Base-by-base conservation (phyloP, 169 alveolate genomes). In the Babesia bovis region DNA sequence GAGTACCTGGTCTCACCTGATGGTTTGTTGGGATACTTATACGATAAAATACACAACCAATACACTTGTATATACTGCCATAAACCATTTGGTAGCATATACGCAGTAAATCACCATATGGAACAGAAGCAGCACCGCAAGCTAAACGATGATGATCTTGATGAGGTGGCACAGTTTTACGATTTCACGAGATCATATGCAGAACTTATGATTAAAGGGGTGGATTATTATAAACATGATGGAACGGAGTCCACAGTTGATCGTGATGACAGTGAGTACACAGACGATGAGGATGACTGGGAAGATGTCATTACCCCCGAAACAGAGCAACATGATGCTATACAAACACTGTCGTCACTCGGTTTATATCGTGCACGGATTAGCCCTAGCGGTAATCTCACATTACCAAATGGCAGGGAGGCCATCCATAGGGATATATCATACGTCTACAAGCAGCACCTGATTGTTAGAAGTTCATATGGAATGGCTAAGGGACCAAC, bases 321-420 rank as follows among this genome's bases (percentile, higher is more conserved):
- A 21, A 83, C 72, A 26, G 84, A 68, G 30, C 45, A 45, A 21
- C 5, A 70, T 13, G 82, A 55, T 12, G 73, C 66, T 28, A 26
- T 57, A n/a, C 52, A 55, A 25, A 21, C 33, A 21, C 66, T 70
- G 25, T 32, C 79, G 2, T 10, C 19, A 9, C 85, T 72, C 40
- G 88, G 88, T 4, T 28, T 87, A 28, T 56, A 19, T 17, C 69
- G 55, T 35, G 90, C 93, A 7, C 42, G 52, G n/a, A 87, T 85
- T 15, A 90, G 77, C 63, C 91, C 83, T 60, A 73, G 71, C 52
- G 93, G 93, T 25, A 90, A 91, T 61, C 82, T 91, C 66, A 82
- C 89, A 23, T 82, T 91, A 19, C 95, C 95, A 15, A 89, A 91
- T 67, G 95, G 95, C 25, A 82, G 90, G 53, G 95, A 91, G 73